Evolutionary conservation across 768 basidiomycete genomes (phyloP), one percentile per base, ranked within the genome.

Genomic region (Amanita pallidorosea): DNA sequence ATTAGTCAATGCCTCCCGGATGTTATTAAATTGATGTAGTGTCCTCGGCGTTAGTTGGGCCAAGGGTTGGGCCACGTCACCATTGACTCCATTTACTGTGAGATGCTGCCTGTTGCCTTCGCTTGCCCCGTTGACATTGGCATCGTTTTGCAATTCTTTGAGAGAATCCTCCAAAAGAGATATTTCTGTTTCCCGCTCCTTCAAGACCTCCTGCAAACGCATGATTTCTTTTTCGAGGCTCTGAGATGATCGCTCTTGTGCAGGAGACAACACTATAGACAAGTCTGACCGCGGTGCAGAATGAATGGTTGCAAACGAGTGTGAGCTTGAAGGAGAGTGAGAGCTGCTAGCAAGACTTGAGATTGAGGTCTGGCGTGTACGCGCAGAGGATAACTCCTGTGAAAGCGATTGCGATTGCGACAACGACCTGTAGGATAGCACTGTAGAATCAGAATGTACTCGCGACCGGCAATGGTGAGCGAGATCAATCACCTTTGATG

Each of bases 171-270:
- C 93, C 12, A 96, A 74, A 25, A 74, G 65, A 43, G 74, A 70
- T 45, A 98, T 97, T 66, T 98, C 95, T n/a, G 81, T 74, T 65
- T 97, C 95, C 45, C 94, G 78, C 55, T 92, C 88, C 61, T 82
- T 87, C 54, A 98, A 73, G 31, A 92, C 90, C 59, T 92, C 85
- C 64, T 98, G 95, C 40, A 98, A 68, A 52, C 93, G 83, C 85
- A 92, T 93, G 53, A 97, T 90, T 67, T 98, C 95, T 60, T 87
- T 85, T 66, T 96, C 93, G 54, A 96, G 74, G 63, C 92, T 93
- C 15, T 76, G 71, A 6, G 83, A 81, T 23, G 91, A 89, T 44
- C 94, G 80, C 58, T 90, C 87, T 53, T 75, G 73, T 7, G 69
- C 51, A 46, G 63, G 57, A 17, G 66, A 64, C n/a, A 82, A 63